These are phyloP conservation scores for Xylaria scruposa DNA, from an alignment of 495 filamentous ascomycete species.

Conservation along the genomic window DNA sequence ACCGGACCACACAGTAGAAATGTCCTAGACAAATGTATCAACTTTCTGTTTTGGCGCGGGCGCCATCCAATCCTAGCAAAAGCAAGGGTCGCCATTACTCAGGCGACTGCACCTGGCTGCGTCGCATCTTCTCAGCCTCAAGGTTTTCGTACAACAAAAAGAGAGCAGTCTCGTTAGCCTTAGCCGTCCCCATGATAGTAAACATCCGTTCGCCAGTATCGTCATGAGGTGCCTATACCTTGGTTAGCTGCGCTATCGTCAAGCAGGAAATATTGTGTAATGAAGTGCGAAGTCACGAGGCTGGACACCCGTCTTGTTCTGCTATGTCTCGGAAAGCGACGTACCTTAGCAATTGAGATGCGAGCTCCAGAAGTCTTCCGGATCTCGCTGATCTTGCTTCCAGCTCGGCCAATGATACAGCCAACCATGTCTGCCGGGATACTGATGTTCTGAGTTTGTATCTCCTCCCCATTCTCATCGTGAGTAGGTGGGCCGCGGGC, in stretches of 20 bases:
- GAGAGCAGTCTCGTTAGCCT: slow-evolving; percentile 91
- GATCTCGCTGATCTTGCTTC: slow-evolving; percentile 97
- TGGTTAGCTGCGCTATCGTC: slow-evolving; percentile 25
- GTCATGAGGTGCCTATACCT: slow-evolving; percentile 81
- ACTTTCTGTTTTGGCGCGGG: slow-evolving; percentile 31
- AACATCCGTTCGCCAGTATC: slow-evolving; percentile 99
- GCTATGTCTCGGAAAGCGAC: slow-evolving; percentile 15
- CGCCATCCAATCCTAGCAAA: slow-evolving; percentile 32
- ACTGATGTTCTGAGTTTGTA: slow-evolving; percentile 99
- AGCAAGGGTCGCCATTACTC: slow-evolving; percentile 62
- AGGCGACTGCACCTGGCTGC: slow-evolving; percentile 70
- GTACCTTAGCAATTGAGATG: slow-evolving; percentile 93
- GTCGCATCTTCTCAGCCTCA: slow-evolving; percentile 96
- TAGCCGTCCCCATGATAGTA: slow-evolving; percentile 93
- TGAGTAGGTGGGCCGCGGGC: slow-evolving; percentile 77
- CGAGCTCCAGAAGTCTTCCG: slow-evolving; percentile 93
- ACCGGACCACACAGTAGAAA: slow-evolving; percentile 51
- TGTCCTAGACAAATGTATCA: slow-evolving; percentile 41
- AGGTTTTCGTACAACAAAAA: slow-evolving; percentile 98
- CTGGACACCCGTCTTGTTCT: not conserved
- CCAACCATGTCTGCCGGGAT: slow-evolving; percentile 99
- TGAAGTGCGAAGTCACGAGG: not conserved
- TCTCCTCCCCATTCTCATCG: slow-evolving; percentile 94
- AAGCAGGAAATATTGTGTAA: not conserved
- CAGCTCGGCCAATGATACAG: slow-evolving; percentile 94